A percentile compares a stretch with the other conserved stretches of the same genome.
phyloP scores from a whole-genome alignment of 1,139 yeast genomes.

The Debaryomyces nepalensis region DNA sequence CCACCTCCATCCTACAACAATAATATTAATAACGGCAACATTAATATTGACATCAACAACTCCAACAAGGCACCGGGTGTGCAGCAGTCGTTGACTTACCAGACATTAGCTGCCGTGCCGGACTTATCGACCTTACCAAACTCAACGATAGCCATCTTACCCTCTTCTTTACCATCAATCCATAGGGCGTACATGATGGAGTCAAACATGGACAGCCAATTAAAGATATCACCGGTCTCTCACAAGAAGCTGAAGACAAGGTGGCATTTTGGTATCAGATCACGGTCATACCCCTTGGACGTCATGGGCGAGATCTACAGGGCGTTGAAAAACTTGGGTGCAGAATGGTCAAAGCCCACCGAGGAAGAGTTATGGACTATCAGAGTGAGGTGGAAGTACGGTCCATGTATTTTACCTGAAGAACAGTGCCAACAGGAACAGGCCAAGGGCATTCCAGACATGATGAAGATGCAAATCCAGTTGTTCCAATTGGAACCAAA shows the following conservation, averaged over 20 bases:
- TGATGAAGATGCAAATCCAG: conserved; percentile 97
- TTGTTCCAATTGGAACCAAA: conserved; percentile 94
- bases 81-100: conserved; percentile 54
- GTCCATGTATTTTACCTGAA: conserved; percentile 43
- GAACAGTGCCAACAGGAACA: conserved; percentile 15
- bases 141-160: conserved; percentile 86
- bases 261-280: conserved; percentile 98
- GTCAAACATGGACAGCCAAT: conserved; percentile 40
- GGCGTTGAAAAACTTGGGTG: conserved; percentile 90
- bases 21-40: conserved; percentile 25
- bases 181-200: conserved; percentile 93
- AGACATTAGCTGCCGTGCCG: conserved; percentile 54
- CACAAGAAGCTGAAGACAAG: conserved; percentile 89
- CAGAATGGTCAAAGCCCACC: conserved; percentile 95
- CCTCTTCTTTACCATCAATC: conserved; percentile 91
- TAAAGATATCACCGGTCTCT: conserved; percentile 71
- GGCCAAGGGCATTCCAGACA: conserved; percentile 55
- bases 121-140: conserved; percentile 56
- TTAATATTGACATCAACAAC: conserved; percentile 14
- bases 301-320: conserved; percentile 98
- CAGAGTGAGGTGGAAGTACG: conserved; percentile 90
- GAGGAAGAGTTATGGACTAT: conserved; percentile 97
- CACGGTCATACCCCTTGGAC: conserved; percentile 94
- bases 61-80: conserved; percentile 38
- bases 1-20: conserved; percentile 49